These are phyloP conservation scores for Lepidium aucheri DNA, from an alignment of 345 rosid genomes.

Conservation along the genomic window DNA sequence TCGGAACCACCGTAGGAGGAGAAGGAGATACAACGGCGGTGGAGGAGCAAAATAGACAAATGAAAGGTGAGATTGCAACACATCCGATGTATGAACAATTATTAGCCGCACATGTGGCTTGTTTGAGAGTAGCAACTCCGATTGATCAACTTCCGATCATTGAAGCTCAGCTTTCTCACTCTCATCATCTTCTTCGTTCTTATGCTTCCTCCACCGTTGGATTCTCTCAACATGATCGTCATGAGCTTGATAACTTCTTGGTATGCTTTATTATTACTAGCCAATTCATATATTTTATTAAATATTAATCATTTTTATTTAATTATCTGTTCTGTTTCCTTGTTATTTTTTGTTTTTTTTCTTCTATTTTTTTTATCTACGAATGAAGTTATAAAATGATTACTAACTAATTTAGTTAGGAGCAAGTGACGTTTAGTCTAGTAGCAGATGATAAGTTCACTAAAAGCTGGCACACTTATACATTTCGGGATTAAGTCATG, in stretches of 20 bases:
- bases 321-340: not conserved
- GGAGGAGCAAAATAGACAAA: slow-evolving; percentile 44
- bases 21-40: slow-evolving; percentile 20
- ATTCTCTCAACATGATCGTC: slow-evolving; percentile 55
- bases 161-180: slow-evolving; percentile 84
- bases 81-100: slow-evolving; percentile 90
- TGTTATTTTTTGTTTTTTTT: not conserved
- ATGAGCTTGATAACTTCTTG: slow-evolving; percentile 92
- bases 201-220: slow-evolving; percentile 54
- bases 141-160: slow-evolving; percentile 92
- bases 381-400: not conserved
- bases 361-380: not conserved
- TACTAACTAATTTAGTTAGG: not conserved
- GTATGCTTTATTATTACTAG: slow-evolving; percentile 34
- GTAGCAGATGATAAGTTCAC: too few relatives aligned
- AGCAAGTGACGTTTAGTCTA: too few relatives aligned
- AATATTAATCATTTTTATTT: not conserved
- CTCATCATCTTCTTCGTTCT: slow-evolving; percentile 80
- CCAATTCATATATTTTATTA: too few relatives aligned
- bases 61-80: slow-evolving; percentile 77
- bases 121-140: slow-evolving; percentile 91
- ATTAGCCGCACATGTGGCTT: slow-evolving; percentile 76
- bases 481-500: too few relatives aligned
- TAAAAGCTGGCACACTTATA: too few relatives aligned
- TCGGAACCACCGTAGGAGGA: slow-evolving; percentile 40